phyloP scores from a whole-genome alignment of 805 yeast genomes.

The Myxozyma geophila region DNA sequence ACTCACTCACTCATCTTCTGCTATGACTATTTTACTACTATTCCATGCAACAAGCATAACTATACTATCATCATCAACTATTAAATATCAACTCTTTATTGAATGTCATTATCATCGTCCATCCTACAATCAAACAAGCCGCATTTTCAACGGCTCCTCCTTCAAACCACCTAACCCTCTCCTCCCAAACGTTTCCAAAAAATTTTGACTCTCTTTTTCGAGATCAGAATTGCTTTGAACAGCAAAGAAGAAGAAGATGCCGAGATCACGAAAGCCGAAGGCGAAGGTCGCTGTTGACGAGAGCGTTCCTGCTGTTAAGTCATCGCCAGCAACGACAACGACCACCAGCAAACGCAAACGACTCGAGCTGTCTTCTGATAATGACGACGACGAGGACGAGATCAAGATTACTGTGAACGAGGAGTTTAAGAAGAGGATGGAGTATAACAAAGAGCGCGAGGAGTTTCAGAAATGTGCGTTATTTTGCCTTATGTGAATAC shows the following conservation, averaged over 20 bases:
- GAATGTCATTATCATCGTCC: too few species aligned
- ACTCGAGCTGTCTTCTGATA: neutral
- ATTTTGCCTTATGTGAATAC: neutral
- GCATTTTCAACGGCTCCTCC: neutral
- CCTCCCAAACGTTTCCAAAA: neutral
- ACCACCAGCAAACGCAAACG: conserved; percentile 10
- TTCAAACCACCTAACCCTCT: neutral
- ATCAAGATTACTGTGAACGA: conserved; percentile 33
- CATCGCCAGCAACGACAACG: neutral
- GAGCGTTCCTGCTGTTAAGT: too few species aligned
- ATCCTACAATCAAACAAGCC: neutral
- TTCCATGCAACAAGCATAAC: too few species aligned
- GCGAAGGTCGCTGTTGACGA: neutral
- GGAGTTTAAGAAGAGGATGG: conserved; percentile 42
- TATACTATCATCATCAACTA: too few species aligned
- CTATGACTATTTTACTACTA: too few species aligned
- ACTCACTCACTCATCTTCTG: too few species aligned
- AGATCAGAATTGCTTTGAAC: neutral
- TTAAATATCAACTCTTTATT: too few species aligned
- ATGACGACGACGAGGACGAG: conserved; percentile 33
- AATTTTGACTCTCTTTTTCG: neutral
- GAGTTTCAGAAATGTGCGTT: conserved; percentile 39
- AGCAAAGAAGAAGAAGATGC: neutral
- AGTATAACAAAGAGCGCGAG: conserved; percentile 45
- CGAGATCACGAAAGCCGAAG: conserved; percentile 6